Evolutionary conservation across 164 flowering plant genomes (phyloP).

Genomic region (Vitis amurensis): DNA sequence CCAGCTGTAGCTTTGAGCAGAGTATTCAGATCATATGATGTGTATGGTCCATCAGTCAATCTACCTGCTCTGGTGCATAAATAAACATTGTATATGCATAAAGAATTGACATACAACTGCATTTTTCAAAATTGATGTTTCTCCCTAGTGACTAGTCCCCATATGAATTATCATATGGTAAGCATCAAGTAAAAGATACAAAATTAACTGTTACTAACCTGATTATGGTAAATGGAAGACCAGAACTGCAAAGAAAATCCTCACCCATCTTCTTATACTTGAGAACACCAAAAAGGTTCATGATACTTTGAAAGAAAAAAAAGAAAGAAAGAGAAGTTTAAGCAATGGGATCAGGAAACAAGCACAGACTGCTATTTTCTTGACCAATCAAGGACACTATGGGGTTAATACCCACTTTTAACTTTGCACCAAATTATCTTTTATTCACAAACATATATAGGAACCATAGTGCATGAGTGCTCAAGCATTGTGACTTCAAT

Average conservation of each 20-base stretch:
- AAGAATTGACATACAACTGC: background rate
- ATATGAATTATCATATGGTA: background rate
- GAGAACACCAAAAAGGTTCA: constrained; percentile 98
- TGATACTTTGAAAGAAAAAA: constrained; percentile 53
- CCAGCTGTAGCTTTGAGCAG: constrained; percentile 96
- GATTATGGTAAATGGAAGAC: constrained; percentile 88
- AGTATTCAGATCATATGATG: constrained; percentile 95
- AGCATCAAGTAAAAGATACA: background rate
- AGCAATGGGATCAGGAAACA: too few species aligned
- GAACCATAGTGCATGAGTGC: too few species aligned
- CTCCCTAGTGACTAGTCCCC: background rate
- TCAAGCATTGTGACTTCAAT: too few species aligned
- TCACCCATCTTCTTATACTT: constrained; percentile 97
- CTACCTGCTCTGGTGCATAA: constrained; percentile 72
- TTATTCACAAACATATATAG: background rate
- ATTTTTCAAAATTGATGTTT: background rate
- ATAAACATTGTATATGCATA: background rate
- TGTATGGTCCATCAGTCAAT: constrained; percentile 98
- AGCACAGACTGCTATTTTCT: too few species aligned
- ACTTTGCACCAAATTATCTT: background rate
- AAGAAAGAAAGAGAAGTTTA: background rate
- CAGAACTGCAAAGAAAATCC: constrained; percentile 77
- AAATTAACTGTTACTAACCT: constrained; percentile 41
- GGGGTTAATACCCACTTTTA: too few species aligned
- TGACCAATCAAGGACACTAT: too few species aligned